Percentiles rank a stretch among this genome's conserved stretches.
phyloP scores from a whole-genome alignment of 2,329 filamentous ascomycete genomes.

The Neoscytalidium dimidiatum region DNA sequence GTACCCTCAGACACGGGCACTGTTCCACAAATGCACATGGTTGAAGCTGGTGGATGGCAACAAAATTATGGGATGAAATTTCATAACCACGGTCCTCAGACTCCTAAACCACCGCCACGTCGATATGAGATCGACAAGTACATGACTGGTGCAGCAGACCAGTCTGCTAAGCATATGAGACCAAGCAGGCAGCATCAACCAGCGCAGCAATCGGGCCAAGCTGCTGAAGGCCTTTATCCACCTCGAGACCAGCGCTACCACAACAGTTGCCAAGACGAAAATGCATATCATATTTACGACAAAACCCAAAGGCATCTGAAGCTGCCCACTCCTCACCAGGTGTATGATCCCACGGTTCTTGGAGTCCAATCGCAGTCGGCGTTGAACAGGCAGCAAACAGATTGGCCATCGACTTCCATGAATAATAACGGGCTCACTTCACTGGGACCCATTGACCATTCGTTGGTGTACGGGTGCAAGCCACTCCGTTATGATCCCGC shows the following conservation, averaged over 20 bases:
- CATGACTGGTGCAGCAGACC: constrained; percentile 5
- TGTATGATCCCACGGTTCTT: background rate
- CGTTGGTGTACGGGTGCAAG: background rate
- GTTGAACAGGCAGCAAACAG: background rate
- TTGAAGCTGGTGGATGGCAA: background rate
- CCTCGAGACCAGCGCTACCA: no score
- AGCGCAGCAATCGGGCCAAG: background rate
- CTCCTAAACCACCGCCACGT: background rate
- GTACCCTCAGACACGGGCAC: background rate
- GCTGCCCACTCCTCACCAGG: background rate
- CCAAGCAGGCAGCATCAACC: background rate
- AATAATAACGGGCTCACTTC: background rate
- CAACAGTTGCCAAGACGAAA: background rate
- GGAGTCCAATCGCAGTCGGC: background rate
- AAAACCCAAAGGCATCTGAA: background rate
- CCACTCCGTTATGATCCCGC: background rate
- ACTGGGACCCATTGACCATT: background rate
- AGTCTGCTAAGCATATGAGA: background rate
- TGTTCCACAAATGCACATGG: background rate
- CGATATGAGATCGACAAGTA: background rate
- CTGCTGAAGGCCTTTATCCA: background rate
- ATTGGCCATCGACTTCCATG: background rate
- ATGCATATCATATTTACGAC: background rate
- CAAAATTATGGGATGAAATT: no score
- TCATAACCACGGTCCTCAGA: background rate